These are phyloP conservation scores for Plasmodium gonderi DNA, from an alignment of 169 alveolate genomes.

Conservation along the genomic window DNA sequence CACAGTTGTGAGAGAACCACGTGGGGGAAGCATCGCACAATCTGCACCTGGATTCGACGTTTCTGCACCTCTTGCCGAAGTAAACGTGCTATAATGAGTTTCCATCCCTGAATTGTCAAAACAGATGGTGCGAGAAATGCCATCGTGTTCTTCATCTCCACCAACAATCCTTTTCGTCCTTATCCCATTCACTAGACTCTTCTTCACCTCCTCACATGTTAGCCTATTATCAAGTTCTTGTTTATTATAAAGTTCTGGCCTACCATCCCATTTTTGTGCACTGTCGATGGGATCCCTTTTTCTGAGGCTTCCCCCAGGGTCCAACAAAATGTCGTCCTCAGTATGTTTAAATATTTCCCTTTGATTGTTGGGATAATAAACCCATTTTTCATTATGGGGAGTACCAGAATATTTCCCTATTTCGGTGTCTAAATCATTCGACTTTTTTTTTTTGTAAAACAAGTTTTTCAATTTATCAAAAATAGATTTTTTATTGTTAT, in stretches of 20 bases:
- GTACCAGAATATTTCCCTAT: neutral
- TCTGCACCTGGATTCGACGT: neutral
- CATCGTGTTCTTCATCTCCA: neutral
- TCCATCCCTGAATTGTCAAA: neutral
- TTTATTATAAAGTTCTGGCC: no score
- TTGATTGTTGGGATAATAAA: neutral
- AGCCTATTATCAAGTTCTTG: no score
- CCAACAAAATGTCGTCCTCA: no score
- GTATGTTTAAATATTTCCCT: no score
- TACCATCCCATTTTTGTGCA: no score
- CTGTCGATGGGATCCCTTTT: no score
- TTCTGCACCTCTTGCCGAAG: neutral
- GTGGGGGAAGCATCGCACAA: neutral
- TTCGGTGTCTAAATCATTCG: neutral
- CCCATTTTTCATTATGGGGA: neutral
- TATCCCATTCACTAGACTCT: no score
- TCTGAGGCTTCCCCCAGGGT: no score
- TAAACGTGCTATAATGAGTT: neutral
- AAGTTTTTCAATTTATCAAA: constrained; percentile 43
- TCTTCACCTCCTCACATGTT: no score
- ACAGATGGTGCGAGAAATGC: neutral
- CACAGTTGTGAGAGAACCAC: neutral
- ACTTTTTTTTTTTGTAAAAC: constrained; percentile 45
- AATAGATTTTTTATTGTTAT: constrained; percentile 9
- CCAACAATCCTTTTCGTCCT: neutral